Base-by-base conservation (phyloP, 352 stramenopile genomes). In the Globisporangium nagaii region DNA sequence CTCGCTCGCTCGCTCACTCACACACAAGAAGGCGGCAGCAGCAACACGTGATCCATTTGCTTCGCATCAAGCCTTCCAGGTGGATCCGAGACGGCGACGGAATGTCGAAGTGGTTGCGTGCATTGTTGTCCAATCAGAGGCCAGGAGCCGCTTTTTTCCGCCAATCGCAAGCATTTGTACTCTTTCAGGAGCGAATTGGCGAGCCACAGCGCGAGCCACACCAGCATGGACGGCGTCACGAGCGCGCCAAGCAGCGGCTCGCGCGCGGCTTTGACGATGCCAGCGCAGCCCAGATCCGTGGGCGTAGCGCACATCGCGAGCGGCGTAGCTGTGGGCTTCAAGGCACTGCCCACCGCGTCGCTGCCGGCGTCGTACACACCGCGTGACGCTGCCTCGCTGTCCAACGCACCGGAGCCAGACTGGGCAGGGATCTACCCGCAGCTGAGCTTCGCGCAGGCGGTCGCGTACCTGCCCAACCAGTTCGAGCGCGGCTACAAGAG, bases 351-450 rank as follows among this genome's bases (percentile, higher is more conserved):
- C 17, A 43, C 40, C 17, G 31, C 40, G 13, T 36, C 52, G 24
- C 17, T 51, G 22, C 31, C 37, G 20, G 30, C 42, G 19, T 35
- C 27, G 25, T 49, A 49, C 12, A 31, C 30, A 5, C 28, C 32
- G 9, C 25, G 31, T 39, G 36, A n/a, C 13, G 10, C 9, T 34
- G 11, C 25, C 12, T 1, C 25, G 19, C 15, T 17, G n/a, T 19
- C 7, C 22, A 13, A 47, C 9, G 13, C 30, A 7, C 11, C 15
- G n/a, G 41, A 51, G 25, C 27, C 27, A 25, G 58, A 68, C 47
- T 68, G 61, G 61, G 59, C 61, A 25, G 61, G 56, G 1, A 56
- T 68, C 22, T 68, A 68, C 46, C 61, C 61, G 32, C 61, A 68
- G 51, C 46, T 68, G 25, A 62, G 48, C 24, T 56, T 68, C n/a